phyloP scores from a whole-genome alignment of 139 green algal species.

The Marvania coccoides region DNA sequence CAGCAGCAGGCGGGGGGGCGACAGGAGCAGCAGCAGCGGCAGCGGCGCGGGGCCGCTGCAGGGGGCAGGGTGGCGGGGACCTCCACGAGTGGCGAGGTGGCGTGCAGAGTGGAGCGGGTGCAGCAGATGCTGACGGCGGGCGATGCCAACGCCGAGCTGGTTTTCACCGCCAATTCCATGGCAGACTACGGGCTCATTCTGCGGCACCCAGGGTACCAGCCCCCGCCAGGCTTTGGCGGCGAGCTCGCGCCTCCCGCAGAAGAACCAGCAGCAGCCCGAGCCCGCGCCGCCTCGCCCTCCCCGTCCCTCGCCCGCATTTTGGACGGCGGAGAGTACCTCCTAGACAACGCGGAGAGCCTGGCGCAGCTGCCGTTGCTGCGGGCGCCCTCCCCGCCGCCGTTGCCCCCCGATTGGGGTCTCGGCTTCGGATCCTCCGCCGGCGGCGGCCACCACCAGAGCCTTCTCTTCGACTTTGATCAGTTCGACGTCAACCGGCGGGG shows the following conservation, averaged over 20 bases:
- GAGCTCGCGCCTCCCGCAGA: constrained; percentile 1
- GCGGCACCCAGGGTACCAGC: not conserved
- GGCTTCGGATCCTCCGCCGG: not conserved
- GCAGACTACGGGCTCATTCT: not conserved
- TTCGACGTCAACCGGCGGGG: constrained; percentile 12
- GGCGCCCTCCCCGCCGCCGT: constrained; percentile 25
- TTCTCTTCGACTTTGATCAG: constrained; percentile 39
- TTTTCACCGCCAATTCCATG: constrained; percentile 1
- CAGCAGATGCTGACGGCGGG: not conserved
- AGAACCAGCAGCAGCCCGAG: not conserved
- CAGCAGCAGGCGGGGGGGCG: not conserved
- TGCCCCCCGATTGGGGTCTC: constrained; percentile 27
- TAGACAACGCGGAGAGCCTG: not conserved
- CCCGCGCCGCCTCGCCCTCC: not conserved
- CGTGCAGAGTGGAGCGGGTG: not conserved
- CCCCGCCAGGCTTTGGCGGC: too few relatives aligned
- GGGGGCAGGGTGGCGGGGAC: not conserved
- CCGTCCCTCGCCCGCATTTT: constrained; percentile 1
- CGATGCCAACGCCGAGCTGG: not conserved
- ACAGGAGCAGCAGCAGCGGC: not conserved
- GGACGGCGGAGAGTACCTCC: not conserved
- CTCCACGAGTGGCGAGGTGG: not conserved
- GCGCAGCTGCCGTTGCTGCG: not conserved
- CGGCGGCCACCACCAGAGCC: not conserved
- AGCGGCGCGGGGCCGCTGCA: not conserved